Evolutionary conservation across 2,329 filamentous ascomycete genomes (phyloP), one percentile per base, ranked within the genome.

Genomic region (Microdochium trichocladiopsis): DNA sequence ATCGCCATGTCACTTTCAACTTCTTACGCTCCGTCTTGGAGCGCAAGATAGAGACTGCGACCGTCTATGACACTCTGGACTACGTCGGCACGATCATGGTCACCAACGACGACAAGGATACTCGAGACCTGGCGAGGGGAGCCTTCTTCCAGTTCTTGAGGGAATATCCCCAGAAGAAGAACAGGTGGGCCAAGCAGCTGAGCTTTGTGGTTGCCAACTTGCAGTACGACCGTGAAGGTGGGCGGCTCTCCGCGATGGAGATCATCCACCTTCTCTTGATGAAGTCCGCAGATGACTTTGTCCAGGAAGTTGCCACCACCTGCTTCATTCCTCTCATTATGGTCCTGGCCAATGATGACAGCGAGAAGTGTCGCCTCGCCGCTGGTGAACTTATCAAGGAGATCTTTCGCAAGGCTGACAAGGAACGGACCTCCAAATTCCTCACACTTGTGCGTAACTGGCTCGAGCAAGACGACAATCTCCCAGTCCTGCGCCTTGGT

Each of bases 101-200:
- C 52, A 96, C 88, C 47, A 97, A 97, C 64, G 90, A 96, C 56
- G 92, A 95, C 60, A 87, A 88, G 60, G 85, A 88, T 57, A 93
- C 93, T 2, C 83, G 94, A 50, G 90, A 96, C 66, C 76, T 95
- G 36, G 92, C 93, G 14, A 81, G 94, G 52, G 90, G 90, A 21
- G 87, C 90, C 14, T 99, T 95, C 69, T 87, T 96, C 68, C 90
- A 96, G 59, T 99, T 99, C 71, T 74, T 99, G 52, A 83, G 92
- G 58, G 91, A 96, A 51, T 99, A 96, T 63, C 93, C 94, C 0
- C 94, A 97, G 66, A 90, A 88, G 62, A 92, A 91, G 69, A 88
- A 84, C 56, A 81, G 94, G 14, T 95, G 94, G 85, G 80, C 82
- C 37, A 95, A 95, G 66, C 93, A 97, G 65, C 79, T 96, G 50